A percentile compares a stretch with the other conserved stretches of the same genome.
These are phyloP conservation scores for Eucalyptus sideroxylon DNA, from an alignment of 345 rosid species.

Conservation along the genomic window DNA sequence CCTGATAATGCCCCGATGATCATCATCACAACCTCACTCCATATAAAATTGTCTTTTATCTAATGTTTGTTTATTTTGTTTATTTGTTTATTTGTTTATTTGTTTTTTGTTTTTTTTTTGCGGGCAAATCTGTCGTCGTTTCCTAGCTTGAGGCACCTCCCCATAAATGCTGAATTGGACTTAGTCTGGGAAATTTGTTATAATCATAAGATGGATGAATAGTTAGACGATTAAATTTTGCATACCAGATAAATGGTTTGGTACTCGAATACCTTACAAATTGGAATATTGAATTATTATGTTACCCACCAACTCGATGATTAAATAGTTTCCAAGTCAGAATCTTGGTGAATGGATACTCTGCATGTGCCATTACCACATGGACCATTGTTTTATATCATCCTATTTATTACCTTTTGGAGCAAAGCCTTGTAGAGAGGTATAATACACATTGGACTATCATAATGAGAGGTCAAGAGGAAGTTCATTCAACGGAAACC, in stretches of 20 bases:
- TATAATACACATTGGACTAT: neutral
- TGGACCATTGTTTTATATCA: neutral
- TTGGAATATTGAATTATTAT: neutral
- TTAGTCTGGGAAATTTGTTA: neutral
- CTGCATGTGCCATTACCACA: neutral
- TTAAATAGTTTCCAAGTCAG: neutral
- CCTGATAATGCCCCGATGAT: neutral
- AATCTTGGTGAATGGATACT: neutral
- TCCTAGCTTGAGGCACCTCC: neutral
- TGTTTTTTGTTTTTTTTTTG: too few relatives aligned
- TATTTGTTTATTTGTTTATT: too few relatives aligned
- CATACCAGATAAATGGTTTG: neutral
- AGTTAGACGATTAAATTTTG: neutral
- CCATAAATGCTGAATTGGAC: neutral
- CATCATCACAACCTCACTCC: neutral
- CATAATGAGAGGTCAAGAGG: neutral
- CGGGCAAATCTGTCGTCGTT: neutral
- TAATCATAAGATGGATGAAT: neutral
- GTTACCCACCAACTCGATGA: neutral
- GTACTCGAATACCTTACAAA: neutral
- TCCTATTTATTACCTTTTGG: neutral
- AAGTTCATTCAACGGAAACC: neutral
- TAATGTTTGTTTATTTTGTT: neutral
- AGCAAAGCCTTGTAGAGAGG: neutral
- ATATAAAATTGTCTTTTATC: neutral